Conservation (phyloP, 371 early-diverging fungal genomes). For the Apophysomyces elegans region DNA sequence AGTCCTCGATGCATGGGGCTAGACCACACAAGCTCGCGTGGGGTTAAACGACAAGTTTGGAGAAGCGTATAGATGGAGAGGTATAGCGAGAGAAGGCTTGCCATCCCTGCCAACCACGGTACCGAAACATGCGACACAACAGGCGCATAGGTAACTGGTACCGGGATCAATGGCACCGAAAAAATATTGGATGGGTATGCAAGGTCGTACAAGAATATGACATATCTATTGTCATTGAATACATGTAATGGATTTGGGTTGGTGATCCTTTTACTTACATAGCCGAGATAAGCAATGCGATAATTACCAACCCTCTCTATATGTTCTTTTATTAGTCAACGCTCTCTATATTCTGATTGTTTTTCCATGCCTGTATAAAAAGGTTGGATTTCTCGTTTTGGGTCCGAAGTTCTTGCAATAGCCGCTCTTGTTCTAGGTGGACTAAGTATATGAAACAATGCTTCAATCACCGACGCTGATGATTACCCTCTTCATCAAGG, state of each 20-base stretch:
- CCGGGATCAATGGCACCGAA: conserved; percentile 26
- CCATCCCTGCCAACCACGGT: conserved; percentile 20
- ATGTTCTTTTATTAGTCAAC: neutral
- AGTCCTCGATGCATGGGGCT: conserved; percentile 13
- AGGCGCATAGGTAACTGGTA: conserved; percentile 19
- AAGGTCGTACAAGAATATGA: conserved; percentile 29
- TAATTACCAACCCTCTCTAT: conserved; percentile 32
- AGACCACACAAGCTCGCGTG: conserved; percentile 16
- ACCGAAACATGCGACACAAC: conserved; percentile 9
- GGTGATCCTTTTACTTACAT: conserved; percentile 24
- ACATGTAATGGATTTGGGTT: neutral
- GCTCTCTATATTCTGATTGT: neutral
- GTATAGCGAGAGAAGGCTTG: conserved; percentile 21
- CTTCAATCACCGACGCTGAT: neutral
- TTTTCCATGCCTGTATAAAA: conserved; percentile 28
- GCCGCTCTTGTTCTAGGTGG: conserved; percentile 35
- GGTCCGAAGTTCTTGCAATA: conserved; percentile 35
- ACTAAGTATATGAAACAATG: neutral
- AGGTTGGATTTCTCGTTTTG: conserved; percentile 41
- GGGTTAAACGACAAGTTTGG: conserved; percentile 13
- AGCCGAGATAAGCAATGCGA: conserved; percentile 25
- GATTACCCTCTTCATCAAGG: conserved; percentile 43
- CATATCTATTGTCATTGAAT: conserved; percentile 14
- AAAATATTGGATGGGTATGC: conserved; percentile 20
- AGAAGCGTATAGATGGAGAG: conserved; percentile 24